A percentile compares a stretch with the other conserved stretches of the same genome.
phyloP scores from a whole-genome alignment of 805 yeast species.

The Kazachstania africana region DNA sequence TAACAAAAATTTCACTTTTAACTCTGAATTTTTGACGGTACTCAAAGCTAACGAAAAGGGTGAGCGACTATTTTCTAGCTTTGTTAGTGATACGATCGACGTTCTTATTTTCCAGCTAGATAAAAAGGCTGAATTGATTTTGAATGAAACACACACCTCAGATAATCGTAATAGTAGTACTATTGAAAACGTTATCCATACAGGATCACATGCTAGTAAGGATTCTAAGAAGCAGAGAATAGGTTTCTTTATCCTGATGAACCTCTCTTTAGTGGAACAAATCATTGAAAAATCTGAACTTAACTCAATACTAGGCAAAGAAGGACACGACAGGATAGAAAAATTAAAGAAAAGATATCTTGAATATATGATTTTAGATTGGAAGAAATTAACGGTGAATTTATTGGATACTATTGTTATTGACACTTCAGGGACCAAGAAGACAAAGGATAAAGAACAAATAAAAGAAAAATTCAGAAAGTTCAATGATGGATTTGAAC shows the following conservation, averaged over 20 bases:
- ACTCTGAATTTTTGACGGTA: slow-evolving; percentile 2
- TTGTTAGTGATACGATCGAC: slow-evolving; percentile 69
- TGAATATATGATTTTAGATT: slow-evolving; percentile 58
- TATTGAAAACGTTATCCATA: no score
- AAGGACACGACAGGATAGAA: slow-evolving; percentile 52
- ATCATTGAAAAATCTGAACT: slow-evolving; percentile 51
- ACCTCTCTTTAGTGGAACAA: slow-evolving; percentile 64
- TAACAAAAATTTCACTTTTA: slow-evolving; percentile 19
- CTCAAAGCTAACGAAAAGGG: slow-evolving; percentile 5
- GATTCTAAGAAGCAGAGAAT: slow-evolving; percentile 29
- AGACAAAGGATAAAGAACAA: slow-evolving; percentile 66
- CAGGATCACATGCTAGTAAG: no score
- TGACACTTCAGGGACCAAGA: slow-evolving; percentile 35
- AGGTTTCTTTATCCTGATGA: slow-evolving; percentile 64
- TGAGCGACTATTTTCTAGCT: slow-evolving; percentile 49
- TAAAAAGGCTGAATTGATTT: slow-evolving; percentile 33
- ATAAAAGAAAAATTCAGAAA: slow-evolving; percentile 75
- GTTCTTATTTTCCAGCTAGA: slow-evolving; percentile 56
- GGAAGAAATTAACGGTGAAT: slow-evolving; percentile 70
- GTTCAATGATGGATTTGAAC: slow-evolving; percentile 78
- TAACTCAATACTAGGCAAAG: slow-evolving; percentile 38
- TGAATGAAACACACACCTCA: no score
- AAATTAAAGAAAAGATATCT: slow-evolving; percentile 63
- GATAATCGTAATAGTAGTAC: no score
- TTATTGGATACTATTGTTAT: slow-evolving; percentile 69